Conservation (phyloP, 2,329 filamentous ascomycete species). For the Chaetoscypha palmicola region DNA sequence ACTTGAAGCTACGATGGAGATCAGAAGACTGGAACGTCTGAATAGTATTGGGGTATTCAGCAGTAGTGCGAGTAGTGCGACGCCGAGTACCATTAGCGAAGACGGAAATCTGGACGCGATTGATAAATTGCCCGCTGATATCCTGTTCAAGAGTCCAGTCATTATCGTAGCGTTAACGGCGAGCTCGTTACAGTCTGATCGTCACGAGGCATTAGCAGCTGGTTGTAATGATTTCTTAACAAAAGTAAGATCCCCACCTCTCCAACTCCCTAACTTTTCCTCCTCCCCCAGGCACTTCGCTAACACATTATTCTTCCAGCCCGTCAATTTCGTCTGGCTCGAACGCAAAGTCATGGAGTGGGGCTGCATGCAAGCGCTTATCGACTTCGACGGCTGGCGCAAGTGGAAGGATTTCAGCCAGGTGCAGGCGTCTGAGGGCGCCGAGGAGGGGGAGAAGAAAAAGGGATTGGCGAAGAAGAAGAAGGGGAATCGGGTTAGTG, state of each 20-base stretch:
- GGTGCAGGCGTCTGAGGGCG: slow-evolving; percentile 24
- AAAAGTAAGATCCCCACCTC: slow-evolving; percentile 55
- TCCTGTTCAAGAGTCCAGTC: slow-evolving; percentile 88
- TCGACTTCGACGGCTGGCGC: slow-evolving; percentile 97
- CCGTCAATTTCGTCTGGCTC: slow-evolving; percentile 95
- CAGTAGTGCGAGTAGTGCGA: slow-evolving; percentile 52
- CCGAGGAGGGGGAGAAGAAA: slow-evolving; percentile 8
- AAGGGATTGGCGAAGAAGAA: slow-evolving; percentile 14
- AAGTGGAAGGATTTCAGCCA: slow-evolving; percentile 84
- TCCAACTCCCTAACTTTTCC: slow-evolving; percentile 2
- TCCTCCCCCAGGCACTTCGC: no score
- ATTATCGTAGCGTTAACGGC: slow-evolving; percentile 97
- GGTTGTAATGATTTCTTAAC: slow-evolving; percentile 98
- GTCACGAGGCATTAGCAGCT: slow-evolving; percentile 87
- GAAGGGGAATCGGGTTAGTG: slow-evolving; percentile 18
- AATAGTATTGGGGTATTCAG: slow-evolving; percentile 91
- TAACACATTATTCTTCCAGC: slow-evolving; percentile 43
- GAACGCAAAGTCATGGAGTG: slow-evolving; percentile 98
- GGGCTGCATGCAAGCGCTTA: slow-evolving; percentile 99
- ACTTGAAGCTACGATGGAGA: slow-evolving; percentile 90
- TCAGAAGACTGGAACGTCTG: slow-evolving; percentile 77
- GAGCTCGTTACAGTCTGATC: slow-evolving; percentile 87
- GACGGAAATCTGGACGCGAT: slow-evolving; percentile 38
- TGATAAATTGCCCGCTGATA: slow-evolving; percentile 60
- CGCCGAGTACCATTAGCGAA: slow-evolving; percentile 40